phyloP scores from a whole-genome alignment of 331 rosid species.

The Dryas integrifolia region DNA sequence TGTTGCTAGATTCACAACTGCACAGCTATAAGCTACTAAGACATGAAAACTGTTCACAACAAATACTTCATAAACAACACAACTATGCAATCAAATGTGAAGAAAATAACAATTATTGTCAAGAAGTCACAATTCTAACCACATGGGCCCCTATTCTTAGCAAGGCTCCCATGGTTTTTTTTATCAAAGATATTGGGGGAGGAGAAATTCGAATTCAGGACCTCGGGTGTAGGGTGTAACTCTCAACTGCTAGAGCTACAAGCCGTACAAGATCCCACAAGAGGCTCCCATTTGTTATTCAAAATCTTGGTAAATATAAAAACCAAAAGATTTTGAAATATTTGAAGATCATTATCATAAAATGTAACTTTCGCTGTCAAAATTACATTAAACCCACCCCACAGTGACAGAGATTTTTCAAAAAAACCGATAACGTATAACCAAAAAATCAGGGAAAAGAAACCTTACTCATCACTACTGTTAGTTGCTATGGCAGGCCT shows the following conservation, averaged over 20 bases:
- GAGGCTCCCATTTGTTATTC: not conserved
- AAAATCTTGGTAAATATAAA: not conserved
- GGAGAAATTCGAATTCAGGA: too few species aligned
- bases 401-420: not conserved
- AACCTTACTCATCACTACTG: constrained; percentile 27
- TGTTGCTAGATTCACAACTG: not conserved
- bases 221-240: too few species aligned
- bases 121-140: not conserved
- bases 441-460: constrained; percentile 21
- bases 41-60: not conserved
- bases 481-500: constrained; percentile 27
- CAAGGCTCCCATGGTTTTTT: too few species aligned
- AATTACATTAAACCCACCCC: not conserved
- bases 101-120: not conserved
- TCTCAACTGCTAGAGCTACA: too few species aligned
- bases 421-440: constrained; percentile 14
- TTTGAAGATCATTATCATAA: not conserved
- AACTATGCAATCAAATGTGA: not conserved
- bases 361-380: not conserved
- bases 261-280: too few species aligned
- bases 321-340: not conserved
- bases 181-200: too few species aligned
- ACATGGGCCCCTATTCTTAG: not conserved
- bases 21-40: not conserved
- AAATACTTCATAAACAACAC: not conserved